phyloP scores from a whole-genome alignment of 2,329 filamentous ascomycete species.

The Thielaviopsis punctulata region DNA sequence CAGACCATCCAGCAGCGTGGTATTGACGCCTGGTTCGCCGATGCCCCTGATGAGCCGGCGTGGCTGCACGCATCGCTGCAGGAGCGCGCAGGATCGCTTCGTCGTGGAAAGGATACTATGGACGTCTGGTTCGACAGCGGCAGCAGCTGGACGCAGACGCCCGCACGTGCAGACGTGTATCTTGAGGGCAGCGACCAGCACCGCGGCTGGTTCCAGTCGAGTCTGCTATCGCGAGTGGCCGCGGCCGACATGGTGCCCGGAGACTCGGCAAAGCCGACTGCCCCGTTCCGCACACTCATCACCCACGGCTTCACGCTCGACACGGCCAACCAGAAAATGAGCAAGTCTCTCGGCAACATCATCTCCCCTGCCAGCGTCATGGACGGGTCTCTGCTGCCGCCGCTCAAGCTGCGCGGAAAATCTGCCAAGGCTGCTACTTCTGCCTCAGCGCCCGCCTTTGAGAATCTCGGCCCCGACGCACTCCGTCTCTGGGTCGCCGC shows the following conservation, averaged over 20 bases:
- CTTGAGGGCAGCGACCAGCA: constrained; percentile 93
- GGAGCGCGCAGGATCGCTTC: constrained; percentile 32
- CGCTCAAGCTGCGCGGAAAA: constrained; percentile 45
- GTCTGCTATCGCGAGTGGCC: constrained; percentile 71
- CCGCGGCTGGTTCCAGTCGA: constrained; percentile 96
- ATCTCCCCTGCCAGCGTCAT: constrained; percentile 71
- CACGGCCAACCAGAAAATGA: constrained; percentile 89
- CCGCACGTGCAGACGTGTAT: constrained; percentile 59
- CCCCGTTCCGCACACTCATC: constrained; percentile 78
- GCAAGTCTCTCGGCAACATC: constrained; percentile 85
- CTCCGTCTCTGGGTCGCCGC: constrained; percentile 82
- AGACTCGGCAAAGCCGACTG: constrained; percentile 13
- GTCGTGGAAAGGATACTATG: constrained; percentile 85
- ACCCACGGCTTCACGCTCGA: constrained; percentile 95
- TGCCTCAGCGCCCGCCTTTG: constrained; percentile 25
- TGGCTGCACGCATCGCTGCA: constrained; percentile 57
- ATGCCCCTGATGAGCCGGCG: constrained; percentile 51
- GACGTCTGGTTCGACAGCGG: constrained; percentile 99
- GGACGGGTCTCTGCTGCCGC: constrained; percentile 60
- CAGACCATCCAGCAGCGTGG: constrained; percentile 57
- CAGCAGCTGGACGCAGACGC: constrained; percentile 62
- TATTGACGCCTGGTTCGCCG: constrained; percentile 90
- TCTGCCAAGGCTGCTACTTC: constrained; percentile 14
- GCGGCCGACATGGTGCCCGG: neutral
- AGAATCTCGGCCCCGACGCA: constrained; percentile 69